Percentiles rank a stretch among this genome's conserved stretches.
Conservation (phyloP, 2,329 filamentous ascomycete genomes). For the Rutstroemia sp. region DNA sequence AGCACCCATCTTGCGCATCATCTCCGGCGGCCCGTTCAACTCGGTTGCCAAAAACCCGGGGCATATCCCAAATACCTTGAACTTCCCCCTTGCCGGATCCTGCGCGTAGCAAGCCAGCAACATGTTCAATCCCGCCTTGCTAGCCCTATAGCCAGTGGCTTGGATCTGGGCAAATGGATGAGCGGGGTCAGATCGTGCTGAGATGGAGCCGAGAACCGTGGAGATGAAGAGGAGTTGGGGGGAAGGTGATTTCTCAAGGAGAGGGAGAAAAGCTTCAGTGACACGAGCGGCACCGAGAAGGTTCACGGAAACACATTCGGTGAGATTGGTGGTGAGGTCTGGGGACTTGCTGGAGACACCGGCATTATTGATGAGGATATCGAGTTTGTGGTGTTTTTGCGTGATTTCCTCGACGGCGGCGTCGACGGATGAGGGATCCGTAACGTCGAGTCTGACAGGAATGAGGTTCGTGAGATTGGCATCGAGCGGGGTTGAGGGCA, state of each 20-base stretch:
- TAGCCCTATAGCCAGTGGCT: constrained; percentile 18
- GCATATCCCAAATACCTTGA: constrained; percentile 27
- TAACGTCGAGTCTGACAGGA: constrained; percentile 10
- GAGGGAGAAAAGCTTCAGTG: constrained; percentile 29
- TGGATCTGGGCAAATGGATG: constrained; percentile 12
- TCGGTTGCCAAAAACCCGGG: constrained; percentile 24
- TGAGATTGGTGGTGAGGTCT: constrained; percentile 12
- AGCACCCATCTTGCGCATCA: constrained; percentile 1
- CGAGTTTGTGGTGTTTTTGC: constrained; percentile 10
- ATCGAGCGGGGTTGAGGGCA: neutral
- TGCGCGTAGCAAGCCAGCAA: constrained; percentile 25
- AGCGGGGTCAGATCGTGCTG: constrained; percentile 7
- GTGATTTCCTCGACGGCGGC: constrained; percentile 5
- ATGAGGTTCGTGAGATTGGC: neutral
- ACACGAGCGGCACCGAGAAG: constrained; percentile 25
- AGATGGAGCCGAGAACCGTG: constrained; percentile 17
- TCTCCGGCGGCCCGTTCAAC: constrained; percentile 14
- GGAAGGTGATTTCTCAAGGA: constrained; percentile 27
- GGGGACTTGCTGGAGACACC: constrained; percentile 5
- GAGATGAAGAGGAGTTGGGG: constrained; percentile 26
- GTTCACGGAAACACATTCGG: constrained; percentile 23
- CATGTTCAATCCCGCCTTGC: constrained; percentile 28
- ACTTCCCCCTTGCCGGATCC: constrained; percentile 14
- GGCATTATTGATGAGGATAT: constrained; percentile 20
- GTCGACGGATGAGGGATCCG: constrained; percentile 12